Percentiles rank a stretch among this genome's conserved stretches.
phyloP scores from a whole-genome alignment of 2,329 filamentous ascomycete genomes.

The Trichophaea hybrida region DNA sequence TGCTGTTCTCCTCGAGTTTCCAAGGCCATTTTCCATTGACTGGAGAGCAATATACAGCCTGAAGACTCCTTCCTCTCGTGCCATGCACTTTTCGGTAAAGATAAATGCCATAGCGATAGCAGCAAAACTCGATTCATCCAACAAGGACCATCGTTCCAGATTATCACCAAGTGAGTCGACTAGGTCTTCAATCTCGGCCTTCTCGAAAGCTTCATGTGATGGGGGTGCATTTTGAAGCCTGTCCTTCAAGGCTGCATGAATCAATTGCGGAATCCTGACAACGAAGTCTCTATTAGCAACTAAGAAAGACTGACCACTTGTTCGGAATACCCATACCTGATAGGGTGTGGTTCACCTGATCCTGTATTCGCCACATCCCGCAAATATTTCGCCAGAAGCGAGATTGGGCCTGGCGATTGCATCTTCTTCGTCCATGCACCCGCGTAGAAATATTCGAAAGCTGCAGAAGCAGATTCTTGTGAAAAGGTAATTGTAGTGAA shows the following conservation, averaged over 20 bases:
- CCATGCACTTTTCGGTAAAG: background rate
- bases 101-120: background rate
- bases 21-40: background rate
- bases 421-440: background rate
- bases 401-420: background rate
- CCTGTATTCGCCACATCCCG: background rate
- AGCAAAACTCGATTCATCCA: background rate
- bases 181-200: constrained; percentile 1
- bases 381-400: background rate
- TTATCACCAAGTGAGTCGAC: background rate
- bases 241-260: background rate
- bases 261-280: background rate
- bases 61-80: constrained; percentile 1
- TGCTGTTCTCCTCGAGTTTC: background rate
- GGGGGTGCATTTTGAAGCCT: background rate
- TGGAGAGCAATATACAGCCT: background rate
- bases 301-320: background rate
- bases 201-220: background rate
- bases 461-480: background rate
- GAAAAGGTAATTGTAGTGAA: background rate
- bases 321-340: background rate
- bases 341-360: background rate
- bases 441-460: background rate
- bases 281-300: background rate
- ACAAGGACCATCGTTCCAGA: background rate